A percentile compares a stretch with the other conserved stretches of the same genome.
Conservation (phyloP, 257 asterid genomes). For the Solanum appendiculatum region DNA sequence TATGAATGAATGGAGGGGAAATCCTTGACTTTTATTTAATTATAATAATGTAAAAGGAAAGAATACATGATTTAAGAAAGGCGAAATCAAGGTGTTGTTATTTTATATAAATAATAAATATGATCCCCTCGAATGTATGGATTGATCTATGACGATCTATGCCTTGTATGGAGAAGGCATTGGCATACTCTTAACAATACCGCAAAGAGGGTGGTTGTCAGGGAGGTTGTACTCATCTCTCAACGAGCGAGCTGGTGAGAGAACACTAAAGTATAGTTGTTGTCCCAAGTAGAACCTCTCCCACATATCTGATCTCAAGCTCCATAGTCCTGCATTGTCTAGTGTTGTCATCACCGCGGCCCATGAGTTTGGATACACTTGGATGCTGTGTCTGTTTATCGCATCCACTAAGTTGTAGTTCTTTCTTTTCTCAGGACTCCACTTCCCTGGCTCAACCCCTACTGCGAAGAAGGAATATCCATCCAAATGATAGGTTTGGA, state of each 20-base stretch:
- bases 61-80: background rate
- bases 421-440: background rate
- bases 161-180: background rate
- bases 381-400: background rate
- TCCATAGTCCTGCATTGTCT: constrained; percentile 1
- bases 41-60: background rate
- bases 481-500: background rate
- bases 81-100: background rate
- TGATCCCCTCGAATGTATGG: background rate
- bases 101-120: background rate
- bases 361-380: background rate
- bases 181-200: background rate
- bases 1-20: background rate
- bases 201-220: background rate
- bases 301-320: constrained; percentile 1
- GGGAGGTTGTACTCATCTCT: constrained; percentile 4
- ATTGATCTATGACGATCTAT: background rate
- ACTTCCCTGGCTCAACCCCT: background rate
- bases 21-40: background rate
- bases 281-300: constrained; percentile 2
- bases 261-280: constrained; percentile 1
- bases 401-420: constrained; percentile 4
- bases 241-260: background rate
- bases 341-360: background rate
- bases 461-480: constrained; percentile 3